Evolutionary conservation across 2,329 filamentous ascomycete species (phyloP), one percentile per base, ranked within the genome.

Genomic region (Ophioceras dolichostomum): DNA sequence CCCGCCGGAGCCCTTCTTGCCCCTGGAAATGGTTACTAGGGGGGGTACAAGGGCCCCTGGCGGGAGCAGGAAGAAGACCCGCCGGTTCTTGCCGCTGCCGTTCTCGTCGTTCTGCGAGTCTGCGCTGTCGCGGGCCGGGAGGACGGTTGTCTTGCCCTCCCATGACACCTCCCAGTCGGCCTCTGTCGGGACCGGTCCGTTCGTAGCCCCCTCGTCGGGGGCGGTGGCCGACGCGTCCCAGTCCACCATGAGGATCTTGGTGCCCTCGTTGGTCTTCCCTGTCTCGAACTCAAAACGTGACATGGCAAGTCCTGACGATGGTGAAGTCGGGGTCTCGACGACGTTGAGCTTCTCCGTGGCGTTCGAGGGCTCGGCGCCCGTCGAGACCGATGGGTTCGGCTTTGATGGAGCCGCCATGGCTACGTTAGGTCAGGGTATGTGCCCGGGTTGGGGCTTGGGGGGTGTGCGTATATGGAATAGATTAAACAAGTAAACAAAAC

Each of bases 241-340:
- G 57, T 94, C 86, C 28, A 94, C 79, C 85, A 94, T 91, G 48
- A 94, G 64, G 44, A 94, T 79, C 64, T 94, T 94, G 44, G 85
- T 93, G 29, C 86, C 86, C 45, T 88, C 81, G 49, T 85, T 84
- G 35, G 76, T 81, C 54, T 73, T 74, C 26, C 78, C 80, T 1
- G 74, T 67, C 58, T 88, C 82, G 53, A 94, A 93, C 56, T 94
- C 87, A 59, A 93, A 94, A 41, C 87, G 79, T 32, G 85, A 81
- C 32, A 86, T 66, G n/a, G 79, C 79, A 39, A 59, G 43, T 14
- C 54, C 47, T 10, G 65, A 64, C 4, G 66, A 59, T 41, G 63
- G 61, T 49, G 68, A 57, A n/a, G 57, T 56, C 4, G 64, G 59
- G 19, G 62, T 61, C 39, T 61, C 57, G 24, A 60, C 51, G 32